A percentile compares a stretch with the other conserved stretches of the same genome.
These are phyloP conservation scores for Syncephalastrum sp. DNA, from an alignment of 371 early-diverging fungal genomes.

Conservation along the genomic window DNA sequence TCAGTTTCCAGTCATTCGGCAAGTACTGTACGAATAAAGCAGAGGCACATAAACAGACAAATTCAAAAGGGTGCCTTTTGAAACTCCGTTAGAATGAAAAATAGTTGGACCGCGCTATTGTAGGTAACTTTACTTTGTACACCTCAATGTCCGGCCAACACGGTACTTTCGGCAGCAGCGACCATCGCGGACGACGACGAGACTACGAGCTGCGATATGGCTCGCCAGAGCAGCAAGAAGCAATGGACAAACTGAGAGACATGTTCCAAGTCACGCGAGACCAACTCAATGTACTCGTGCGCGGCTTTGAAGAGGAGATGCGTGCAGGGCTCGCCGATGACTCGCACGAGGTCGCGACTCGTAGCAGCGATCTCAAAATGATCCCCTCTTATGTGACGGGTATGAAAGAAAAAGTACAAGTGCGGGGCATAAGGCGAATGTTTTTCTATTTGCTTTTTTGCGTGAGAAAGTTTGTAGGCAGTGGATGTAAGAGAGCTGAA, in stretches of 20 bases:
- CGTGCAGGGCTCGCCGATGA: slow-evolving; percentile 34
- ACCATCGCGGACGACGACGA: slow-evolving; percentile 14
- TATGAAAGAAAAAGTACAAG: slow-evolving; percentile 8
- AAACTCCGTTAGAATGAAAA: no score
- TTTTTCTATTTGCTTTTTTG: background rate
- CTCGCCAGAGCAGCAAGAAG: slow-evolving; percentile 23
- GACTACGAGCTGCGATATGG: slow-evolving; percentile 11
- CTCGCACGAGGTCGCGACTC: slow-evolving; percentile 3
- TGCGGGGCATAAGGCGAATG: background rate
- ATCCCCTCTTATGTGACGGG: slow-evolving; percentile 50
- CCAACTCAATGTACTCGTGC: slow-evolving; percentile 23
- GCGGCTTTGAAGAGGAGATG: slow-evolving; percentile 47
- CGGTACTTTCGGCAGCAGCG: slow-evolving; percentile 2
- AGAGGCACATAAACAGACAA: no score
- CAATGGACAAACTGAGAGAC: slow-evolving; percentile 24
- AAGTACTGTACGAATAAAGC: no score
- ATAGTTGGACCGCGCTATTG: no score
- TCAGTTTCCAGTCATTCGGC: no score
- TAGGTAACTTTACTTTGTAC: no score
- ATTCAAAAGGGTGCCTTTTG: no score
- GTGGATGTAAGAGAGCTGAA: no score
- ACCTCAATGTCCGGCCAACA: no score
- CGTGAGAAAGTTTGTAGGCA: no score
- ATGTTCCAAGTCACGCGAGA: slow-evolving; percentile 35
- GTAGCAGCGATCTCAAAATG: slow-evolving; percentile 40